Evolutionary conservation across 371 early-diverging fungal species (phyloP).

Genomic region (Actinomucor elegans): DNA sequence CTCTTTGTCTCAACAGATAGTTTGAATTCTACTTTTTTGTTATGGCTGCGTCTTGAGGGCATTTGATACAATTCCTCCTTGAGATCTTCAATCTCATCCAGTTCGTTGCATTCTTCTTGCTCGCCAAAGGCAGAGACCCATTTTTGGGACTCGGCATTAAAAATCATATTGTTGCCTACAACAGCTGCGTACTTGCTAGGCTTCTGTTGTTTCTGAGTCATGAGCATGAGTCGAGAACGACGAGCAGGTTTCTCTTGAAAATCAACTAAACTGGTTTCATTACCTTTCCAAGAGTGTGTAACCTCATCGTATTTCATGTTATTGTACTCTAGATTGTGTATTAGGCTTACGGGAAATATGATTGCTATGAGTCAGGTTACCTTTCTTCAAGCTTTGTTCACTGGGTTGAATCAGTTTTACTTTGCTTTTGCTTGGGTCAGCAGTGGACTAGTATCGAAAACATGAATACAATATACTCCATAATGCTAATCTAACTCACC

Average conservation of each 20-base stretch:
- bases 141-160: conserved; percentile 8
- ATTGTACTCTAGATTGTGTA: conserved; percentile 24
- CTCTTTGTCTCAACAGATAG: conserved; percentile 23
- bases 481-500: no score
- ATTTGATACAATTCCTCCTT: conserved; percentile 1
- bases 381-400: conserved; percentile 23
- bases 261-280: conserved; percentile 21
- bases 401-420: conserved; percentile 26
- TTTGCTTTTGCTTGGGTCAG: background rate
- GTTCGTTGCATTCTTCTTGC: conserved; percentile 9
- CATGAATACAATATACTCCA: no score
- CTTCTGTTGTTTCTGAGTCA: conserved; percentile 11
- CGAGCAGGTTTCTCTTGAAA: conserved; percentile 18
- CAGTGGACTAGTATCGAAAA: no score
- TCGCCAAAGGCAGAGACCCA: conserved; percentile 18
- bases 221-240: conserved; percentile 23
- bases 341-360: no score
- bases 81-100: conserved; percentile 24
- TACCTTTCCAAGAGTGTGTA: conserved; percentile 33
- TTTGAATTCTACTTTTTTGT: conserved; percentile 20
- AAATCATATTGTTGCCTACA: conserved; percentile 18
- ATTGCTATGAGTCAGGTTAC: no score
- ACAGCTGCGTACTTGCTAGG: conserved; percentile 16
- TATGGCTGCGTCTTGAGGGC: background rate
- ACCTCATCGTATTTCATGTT: conserved; percentile 34